Evolutionary conservation across 805 yeast species (phyloP).

Genomic region (Saccharomycopsis sp.): DNA sequence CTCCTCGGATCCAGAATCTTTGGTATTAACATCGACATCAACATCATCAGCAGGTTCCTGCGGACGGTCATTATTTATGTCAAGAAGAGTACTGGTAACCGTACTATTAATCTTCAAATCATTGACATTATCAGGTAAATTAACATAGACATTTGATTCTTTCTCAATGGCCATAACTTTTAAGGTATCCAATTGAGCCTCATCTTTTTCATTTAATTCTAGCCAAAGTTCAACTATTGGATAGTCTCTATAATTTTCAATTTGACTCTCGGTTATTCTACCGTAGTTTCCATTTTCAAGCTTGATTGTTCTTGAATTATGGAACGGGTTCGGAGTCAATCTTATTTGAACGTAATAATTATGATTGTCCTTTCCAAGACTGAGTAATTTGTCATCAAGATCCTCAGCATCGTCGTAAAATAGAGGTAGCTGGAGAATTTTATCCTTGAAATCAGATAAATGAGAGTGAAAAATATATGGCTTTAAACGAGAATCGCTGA

Average conservation of each 20-base stretch:
- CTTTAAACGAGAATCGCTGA: not conserved
- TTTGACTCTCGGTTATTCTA: constrained; percentile 1
- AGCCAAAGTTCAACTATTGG: constrained; percentile 52
- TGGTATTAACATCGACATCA: not conserved
- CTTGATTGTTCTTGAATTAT: constrained; percentile 1
- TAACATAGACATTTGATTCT: constrained; percentile 35
- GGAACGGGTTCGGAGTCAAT: constrained; percentile 36
- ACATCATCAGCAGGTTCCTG: constrained; percentile 3
- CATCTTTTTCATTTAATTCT: constrained; percentile 31
- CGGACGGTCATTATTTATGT: constrained; percentile 15
- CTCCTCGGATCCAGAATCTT: not conserved
- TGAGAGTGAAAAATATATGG: constrained; percentile 31
- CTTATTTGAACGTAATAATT: constrained; percentile 35
- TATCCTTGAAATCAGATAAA: constrained; percentile 31
- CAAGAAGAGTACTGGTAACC: constrained; percentile 31
- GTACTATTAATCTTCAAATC: constrained; percentile 41
- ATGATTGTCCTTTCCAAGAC: constrained; percentile 23
- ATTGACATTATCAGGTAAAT: constrained; percentile 34
- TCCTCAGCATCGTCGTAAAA: constrained; percentile 11
- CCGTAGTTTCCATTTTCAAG: constrained; percentile 12
- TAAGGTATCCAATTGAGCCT: constrained; percentile 34
- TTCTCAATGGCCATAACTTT: constrained; percentile 38
- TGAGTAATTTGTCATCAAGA: constrained; percentile 24
- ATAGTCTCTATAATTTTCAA: constrained; percentile 26
- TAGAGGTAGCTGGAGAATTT: constrained; percentile 30